A percentile compares a stretch with the other conserved stretches of the same genome.
Conservation (phyloP, 1,284 basidiomycete species). For the Rugiboletus extremiorientalis region DNA sequence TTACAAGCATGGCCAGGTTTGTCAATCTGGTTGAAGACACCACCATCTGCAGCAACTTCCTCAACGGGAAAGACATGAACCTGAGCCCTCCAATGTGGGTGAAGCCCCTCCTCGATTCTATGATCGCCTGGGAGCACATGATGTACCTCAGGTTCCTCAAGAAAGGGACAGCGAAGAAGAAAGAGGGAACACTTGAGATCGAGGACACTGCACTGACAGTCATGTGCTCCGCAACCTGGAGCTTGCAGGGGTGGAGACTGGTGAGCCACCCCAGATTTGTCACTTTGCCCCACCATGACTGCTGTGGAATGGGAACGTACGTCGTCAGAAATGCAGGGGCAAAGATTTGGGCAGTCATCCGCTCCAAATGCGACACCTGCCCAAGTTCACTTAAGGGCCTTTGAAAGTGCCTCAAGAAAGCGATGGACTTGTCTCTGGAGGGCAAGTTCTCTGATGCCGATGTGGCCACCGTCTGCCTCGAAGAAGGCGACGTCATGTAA, state of each 20-base stretch:
- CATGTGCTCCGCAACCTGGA: neutral
- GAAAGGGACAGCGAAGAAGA: too few relatives aligned
- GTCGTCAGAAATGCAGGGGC: neutral
- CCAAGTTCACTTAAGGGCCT: neutral
- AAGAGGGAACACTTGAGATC: too few relatives aligned
- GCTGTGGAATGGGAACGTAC: conserved; percentile 2
- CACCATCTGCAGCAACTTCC: neutral
- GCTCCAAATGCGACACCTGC: neutral
- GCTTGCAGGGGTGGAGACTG: conserved; percentile 5
- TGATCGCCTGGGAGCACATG: neutral
- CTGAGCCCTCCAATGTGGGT: neutral
- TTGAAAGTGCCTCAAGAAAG: rapidly evolving
- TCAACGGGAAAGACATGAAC: neutral
- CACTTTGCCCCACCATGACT: neutral
- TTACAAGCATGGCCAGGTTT: neutral
- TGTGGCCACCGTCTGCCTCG: conserved; percentile 5
- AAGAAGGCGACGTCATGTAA: conserved; percentile 11
- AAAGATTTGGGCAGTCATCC: conserved; percentile 7
- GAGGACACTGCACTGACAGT: too few relatives aligned
- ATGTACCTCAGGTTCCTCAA: neutral
- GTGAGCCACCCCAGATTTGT: conserved; percentile 3
- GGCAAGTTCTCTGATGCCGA: neutral
- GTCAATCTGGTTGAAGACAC: neutral
- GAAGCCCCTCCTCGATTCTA: neutral
- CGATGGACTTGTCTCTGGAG: neutral